Conservation (phyloP, 1,284 basidiomycete genomes). For the Pterulicium gracile region DNA sequence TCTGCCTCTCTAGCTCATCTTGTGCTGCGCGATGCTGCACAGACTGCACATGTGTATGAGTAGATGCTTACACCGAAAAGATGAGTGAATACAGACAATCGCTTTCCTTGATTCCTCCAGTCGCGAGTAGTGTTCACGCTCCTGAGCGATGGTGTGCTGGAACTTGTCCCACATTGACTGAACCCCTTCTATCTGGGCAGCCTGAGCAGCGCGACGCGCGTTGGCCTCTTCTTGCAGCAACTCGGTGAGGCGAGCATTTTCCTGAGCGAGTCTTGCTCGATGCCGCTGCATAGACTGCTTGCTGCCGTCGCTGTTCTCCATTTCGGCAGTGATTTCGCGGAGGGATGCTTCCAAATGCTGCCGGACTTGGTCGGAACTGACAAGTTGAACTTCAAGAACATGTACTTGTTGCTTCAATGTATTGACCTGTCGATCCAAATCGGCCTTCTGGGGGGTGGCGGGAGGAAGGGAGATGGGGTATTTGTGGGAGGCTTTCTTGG, state of each 20-base stretch:
- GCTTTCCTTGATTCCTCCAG: slow-evolving; percentile 67
- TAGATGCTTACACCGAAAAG: slow-evolving; percentile 3
- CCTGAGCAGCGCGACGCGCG: slow-evolving; percentile 47
- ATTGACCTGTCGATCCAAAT: slow-evolving; percentile 35
- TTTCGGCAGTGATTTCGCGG: slow-evolving; percentile 50
- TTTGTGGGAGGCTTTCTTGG: slow-evolving; percentile 25
- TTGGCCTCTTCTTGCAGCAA: slow-evolving; percentile 57
- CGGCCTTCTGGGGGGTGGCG: slow-evolving; percentile 19
- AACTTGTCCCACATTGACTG: slow-evolving; percentile 63
- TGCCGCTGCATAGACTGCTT: slow-evolving; percentile 53
- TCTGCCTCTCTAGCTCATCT: slow-evolving; percentile 52
- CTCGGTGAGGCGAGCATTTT: slow-evolving; percentile 45
- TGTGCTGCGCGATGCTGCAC: slow-evolving; percentile 59
- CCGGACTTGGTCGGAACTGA: slow-evolving; percentile 55
- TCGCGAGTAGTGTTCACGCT: slow-evolving; percentile 50
- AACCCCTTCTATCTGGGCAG: slow-evolving; percentile 51
- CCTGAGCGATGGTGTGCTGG: slow-evolving; percentile 47
- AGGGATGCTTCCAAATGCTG: slow-evolving; percentile 56
- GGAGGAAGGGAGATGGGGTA: slow-evolving; percentile 24
- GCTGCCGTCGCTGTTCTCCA: slow-evolving; percentile 56
- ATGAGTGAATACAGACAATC: slow-evolving; percentile 32
- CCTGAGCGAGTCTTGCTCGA: slow-evolving; percentile 42
- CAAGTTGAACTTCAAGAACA: slow-evolving; percentile 59
- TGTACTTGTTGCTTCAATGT: slow-evolving; percentile 57
- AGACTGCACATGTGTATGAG: slow-evolving; percentile 26